phyloP scores from a whole-genome alignment of 495 filamentous ascomycete species.

The Aspergillus avenaceus region DNA sequence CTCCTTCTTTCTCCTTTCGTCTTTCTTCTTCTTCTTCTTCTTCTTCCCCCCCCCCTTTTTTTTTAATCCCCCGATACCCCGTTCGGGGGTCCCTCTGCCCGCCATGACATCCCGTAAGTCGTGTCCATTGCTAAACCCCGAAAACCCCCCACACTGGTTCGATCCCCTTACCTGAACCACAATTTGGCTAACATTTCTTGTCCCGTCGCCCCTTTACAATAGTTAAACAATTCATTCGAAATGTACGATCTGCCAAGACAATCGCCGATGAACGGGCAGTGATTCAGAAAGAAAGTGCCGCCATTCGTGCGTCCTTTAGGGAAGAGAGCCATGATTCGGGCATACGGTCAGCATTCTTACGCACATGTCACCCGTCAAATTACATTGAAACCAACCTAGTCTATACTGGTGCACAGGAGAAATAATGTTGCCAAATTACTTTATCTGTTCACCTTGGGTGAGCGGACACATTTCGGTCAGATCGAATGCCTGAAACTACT shows the following conservation, averaged over 20 bases:
- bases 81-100: slow-evolving; percentile 38
- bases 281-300: slow-evolving; percentile 97
- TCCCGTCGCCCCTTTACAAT: slow-evolving; percentile 3
- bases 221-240: slow-evolving; percentile 99
- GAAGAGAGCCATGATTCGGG: slow-evolving; percentile 92
- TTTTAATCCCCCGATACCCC: slow-evolving; percentile 17
- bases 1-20: no score
- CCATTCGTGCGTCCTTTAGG: slow-evolving; percentile 92
- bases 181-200: slow-evolving; percentile 11
- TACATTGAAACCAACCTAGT: slow-evolving; percentile 9
- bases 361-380: slow-evolving; percentile 1
- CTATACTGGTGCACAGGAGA: slow-evolving; percentile 55
- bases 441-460: slow-evolving; percentile 97
- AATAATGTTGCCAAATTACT: slow-evolving; percentile 99
- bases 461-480: slow-evolving; percentile 97
- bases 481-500: slow-evolving; percentile 98
- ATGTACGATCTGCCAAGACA: slow-evolving; percentile 96
- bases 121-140: slow-evolving; percentile 20
- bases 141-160: slow-evolving; percentile 30
- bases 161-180: slow-evolving; percentile 13
- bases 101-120: slow-evolving; percentile 66
- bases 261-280: slow-evolving; percentile 97
- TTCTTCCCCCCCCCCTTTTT: slow-evolving; percentile 9
- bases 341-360: slow-evolving; percentile 60
- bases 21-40: background rate